Base-by-base conservation (phyloP, 2,329 filamentous ascomycete species). In the Lizonia empirigonia region DNA sequence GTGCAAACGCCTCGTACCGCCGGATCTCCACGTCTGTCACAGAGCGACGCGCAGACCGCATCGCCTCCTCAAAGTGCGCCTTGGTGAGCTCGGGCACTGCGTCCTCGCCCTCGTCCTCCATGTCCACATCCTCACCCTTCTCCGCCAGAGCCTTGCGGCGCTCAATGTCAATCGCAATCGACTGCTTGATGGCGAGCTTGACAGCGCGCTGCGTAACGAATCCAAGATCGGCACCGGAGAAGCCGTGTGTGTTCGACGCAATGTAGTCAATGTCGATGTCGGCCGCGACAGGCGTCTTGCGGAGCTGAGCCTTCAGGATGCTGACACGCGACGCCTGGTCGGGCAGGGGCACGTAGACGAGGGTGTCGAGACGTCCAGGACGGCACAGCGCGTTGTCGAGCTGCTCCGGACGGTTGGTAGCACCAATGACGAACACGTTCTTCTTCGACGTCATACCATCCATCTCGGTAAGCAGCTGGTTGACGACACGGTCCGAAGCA, bases 401-500 rank as follows among this genome's bases (percentile, higher is more conserved):
- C 81, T 97, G 94, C 81, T 99, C 94, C 34, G 94, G 94, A 81
- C 94, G 85, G 82, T 99, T 99, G 77, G 94, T 99, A 36, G 94
- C 94, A 75, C 94, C 94, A 68, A 99, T 99, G 62, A 99, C 94
- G 78, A 99, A 99, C 60, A 99, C 94, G 75, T 99, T 99, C 89
- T 99, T 99, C 90, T 99, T 99, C 30, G 93, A 97, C 36, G 93
- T 97, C 93, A 97, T 97, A 69, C 93, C 93, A 65, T 97, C 93
- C 93, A 97, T 97, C 85, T 97, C 91, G 63, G 94, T 99, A 72
- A 99, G 81, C 74, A 99, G 91, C 83, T 99, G 95, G 82, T 99
- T 99, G 77, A 99, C 94, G 66, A 99, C 94, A 87, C 95, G 94
- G 79, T 99, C 95, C 37, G 93, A 97, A 60, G 94, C 94, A 84